Evolutionary conservation across 2,329 filamentous ascomycete species (phyloP).

Genomic region (Drechslerella coelobrocha): DNA sequence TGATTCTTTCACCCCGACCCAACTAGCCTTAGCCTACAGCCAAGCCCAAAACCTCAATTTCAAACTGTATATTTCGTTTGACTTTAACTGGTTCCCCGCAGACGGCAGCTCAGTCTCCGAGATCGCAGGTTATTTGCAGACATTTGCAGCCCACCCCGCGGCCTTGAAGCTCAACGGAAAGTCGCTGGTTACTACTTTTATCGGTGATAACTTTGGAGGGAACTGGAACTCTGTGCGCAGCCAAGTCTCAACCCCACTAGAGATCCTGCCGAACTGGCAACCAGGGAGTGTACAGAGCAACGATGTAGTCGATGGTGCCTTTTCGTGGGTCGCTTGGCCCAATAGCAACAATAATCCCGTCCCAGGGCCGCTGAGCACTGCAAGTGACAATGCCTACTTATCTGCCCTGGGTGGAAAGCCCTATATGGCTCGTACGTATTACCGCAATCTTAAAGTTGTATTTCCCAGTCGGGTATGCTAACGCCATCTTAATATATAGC

Average conservation of each 20-base stretch:
- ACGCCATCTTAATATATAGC: conserved; percentile 5
- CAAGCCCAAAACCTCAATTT: conserved; percentile 56
- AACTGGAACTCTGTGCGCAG: conserved; percentile 48
- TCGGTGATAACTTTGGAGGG: conserved; percentile 58
- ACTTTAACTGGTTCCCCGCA: conserved; percentile 53
- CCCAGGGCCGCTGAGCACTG: conserved; percentile 57
- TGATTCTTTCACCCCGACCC: conserved; percentile 51
- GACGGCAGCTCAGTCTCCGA: conserved; percentile 51
- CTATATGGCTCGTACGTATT: conserved; percentile 61
- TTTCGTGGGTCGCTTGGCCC: conserved; percentile 63
- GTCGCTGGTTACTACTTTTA: conserved; percentile 64
- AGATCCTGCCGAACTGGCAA: conserved; percentile 47
- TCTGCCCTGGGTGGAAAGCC: conserved; percentile 59
- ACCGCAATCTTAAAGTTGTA: no score
- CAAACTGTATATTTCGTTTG: conserved; percentile 58
- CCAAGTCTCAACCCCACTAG: conserved; percentile 39
- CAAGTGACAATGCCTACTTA: conserved; percentile 59
- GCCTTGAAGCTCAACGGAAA: conserved; percentile 60
- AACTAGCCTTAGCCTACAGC: conserved; percentile 57
- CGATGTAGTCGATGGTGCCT: conserved; percentile 57
- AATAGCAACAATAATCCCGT: conserved; percentile 53
- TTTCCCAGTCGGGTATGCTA: no score
- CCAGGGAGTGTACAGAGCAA: conserved; percentile 29
- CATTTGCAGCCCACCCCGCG: conserved; percentile 57
- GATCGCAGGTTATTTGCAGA: conserved; percentile 58